Conservation (phyloP, 2,329 filamentous ascomycete species). For the Fusarium lateritium region DNA sequence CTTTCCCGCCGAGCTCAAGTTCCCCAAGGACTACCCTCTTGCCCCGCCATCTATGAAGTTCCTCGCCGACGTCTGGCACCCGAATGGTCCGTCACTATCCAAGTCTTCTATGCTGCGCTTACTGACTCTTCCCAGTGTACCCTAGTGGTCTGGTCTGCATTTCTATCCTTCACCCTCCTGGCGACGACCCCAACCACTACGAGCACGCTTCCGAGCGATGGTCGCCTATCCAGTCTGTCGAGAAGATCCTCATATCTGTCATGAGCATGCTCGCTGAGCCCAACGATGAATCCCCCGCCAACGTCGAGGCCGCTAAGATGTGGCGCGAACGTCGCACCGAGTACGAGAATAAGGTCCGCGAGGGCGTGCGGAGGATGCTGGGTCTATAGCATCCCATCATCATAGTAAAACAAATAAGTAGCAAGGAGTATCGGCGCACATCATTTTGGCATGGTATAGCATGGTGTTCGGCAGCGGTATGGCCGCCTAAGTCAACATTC, state of each 20-base stretch:
- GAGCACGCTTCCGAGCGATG: slow-evolving; percentile 95
- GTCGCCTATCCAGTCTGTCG: slow-evolving; percentile 96
- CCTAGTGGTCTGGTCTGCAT: slow-evolving; percentile 94
- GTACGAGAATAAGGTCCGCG: slow-evolving; percentile 89
- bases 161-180: slow-evolving; percentile 96
- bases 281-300: slow-evolving; percentile 96
- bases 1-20: slow-evolving; percentile 94
- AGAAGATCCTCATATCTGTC: slow-evolving; percentile 96
- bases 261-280: slow-evolving; percentile 99
- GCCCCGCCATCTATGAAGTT: slow-evolving; percentile 98
- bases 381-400: slow-evolving; percentile 69
- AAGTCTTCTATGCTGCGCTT: neutral
- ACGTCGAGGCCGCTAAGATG: slow-evolving; percentile 96
- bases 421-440: slow-evolving; percentile 46
- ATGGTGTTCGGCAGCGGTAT: slow-evolving; percentile 48
- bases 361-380: slow-evolving; percentile 83
- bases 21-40: slow-evolving; percentile 97
- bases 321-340: slow-evolving; percentile 88
- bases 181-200: slow-evolving; percentile 98
- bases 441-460: slow-evolving; percentile 45
- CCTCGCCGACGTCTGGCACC: slow-evolving; percentile 93
- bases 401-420: slow-evolving; percentile 9
- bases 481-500: slow-evolving; percentile 43
- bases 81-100: slow-evolving; percentile 77
- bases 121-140: slow-evolving; percentile 75